Conservation (phyloP, 2,329 filamentous ascomycete species). For the Trichothecium roseum region DNA sequence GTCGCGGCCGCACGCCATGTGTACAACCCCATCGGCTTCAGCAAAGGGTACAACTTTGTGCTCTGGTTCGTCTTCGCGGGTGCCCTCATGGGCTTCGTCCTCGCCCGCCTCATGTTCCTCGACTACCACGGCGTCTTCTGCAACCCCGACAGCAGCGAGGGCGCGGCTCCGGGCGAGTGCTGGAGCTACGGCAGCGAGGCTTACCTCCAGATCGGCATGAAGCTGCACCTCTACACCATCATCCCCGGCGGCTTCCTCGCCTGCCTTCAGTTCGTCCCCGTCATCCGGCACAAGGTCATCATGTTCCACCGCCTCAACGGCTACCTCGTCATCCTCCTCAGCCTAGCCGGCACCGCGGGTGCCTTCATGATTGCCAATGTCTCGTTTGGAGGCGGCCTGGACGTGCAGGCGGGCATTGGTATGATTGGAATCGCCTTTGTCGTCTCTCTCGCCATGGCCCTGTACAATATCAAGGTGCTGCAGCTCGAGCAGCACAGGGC, state of each 20-base stretch:
- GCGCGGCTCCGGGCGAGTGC: conserved; percentile 25
- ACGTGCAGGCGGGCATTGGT: conserved; percentile 34
- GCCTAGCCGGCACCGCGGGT: conserved; percentile 11
- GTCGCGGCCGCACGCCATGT: conserved; percentile 10
- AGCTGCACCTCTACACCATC: conserved; percentile 30
- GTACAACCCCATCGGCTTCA: conserved; percentile 41
- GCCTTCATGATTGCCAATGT: conserved; percentile 40
- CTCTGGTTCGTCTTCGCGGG: conserved; percentile 40
- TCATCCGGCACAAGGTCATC: conserved; percentile 32
- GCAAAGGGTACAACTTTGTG: conserved; percentile 45
- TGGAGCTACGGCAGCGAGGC: conserved; percentile 19
- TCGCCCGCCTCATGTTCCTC: conserved; percentile 37
- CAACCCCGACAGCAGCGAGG: conserved; percentile 11
- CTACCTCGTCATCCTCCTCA: conserved; percentile 21
- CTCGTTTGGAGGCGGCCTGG: conserved; percentile 43
- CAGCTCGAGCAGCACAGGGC: conserved; percentile 50
- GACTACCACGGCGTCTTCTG: conserved; percentile 28
- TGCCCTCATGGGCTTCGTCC: conserved; percentile 29
- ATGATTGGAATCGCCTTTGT: conserved; percentile 32
- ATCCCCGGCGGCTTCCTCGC: conserved; percentile 31
- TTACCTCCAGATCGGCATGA: conserved; percentile 31
- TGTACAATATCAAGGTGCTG: conserved; percentile 42
- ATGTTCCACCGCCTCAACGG: conserved; percentile 49
- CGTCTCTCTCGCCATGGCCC: conserved; percentile 29
- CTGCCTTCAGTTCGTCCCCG: conserved; percentile 35